phyloP scores from a whole-genome alignment of 441 rosid species.

The Syzygium syzygioides region DNA sequence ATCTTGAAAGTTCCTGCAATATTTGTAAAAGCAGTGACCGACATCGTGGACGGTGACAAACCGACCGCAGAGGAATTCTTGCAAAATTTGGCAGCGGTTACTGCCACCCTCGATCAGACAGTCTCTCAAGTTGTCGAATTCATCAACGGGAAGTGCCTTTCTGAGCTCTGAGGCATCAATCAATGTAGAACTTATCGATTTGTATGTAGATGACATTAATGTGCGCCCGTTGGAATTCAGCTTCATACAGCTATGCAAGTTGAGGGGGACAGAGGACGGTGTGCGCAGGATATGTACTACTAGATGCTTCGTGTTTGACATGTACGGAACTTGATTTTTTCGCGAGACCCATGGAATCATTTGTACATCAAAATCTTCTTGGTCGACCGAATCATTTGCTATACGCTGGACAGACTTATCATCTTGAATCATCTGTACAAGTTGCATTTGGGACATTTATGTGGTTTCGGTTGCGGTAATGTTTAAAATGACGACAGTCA shows the following conservation, averaged over 20 bases:
- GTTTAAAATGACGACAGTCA: background rate
- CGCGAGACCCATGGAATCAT: background rate
- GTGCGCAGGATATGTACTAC: background rate
- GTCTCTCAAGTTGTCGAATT: conserved; percentile 64
- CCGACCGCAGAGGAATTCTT: conserved; percentile 84
- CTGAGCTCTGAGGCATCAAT: conserved; percentile 45
- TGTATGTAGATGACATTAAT: background rate
- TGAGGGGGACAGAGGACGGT: background rate
- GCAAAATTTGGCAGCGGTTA: conserved; percentile 72
- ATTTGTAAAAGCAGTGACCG: conserved; percentile 84
- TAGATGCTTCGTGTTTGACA: background rate
- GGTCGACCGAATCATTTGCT: background rate
- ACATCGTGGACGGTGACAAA: conserved; percentile 80
- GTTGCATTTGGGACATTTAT: background rate
- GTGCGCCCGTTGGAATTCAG: background rate
- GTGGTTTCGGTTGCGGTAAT: background rate
- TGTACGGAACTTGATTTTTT: background rate
- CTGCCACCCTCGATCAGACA: conserved; percentile 57
- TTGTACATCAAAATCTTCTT: no score
- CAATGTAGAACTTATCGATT: background rate
- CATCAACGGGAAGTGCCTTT: conserved; percentile 57
- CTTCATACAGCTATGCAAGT: background rate
- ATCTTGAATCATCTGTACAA: background rate
- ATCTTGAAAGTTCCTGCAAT: conserved; percentile 78
- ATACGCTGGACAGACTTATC: background rate